Evolutionary conservation across 2,329 filamentous ascomycete genomes (phyloP).

Genomic region (Ilyonectria destructans): DNA sequence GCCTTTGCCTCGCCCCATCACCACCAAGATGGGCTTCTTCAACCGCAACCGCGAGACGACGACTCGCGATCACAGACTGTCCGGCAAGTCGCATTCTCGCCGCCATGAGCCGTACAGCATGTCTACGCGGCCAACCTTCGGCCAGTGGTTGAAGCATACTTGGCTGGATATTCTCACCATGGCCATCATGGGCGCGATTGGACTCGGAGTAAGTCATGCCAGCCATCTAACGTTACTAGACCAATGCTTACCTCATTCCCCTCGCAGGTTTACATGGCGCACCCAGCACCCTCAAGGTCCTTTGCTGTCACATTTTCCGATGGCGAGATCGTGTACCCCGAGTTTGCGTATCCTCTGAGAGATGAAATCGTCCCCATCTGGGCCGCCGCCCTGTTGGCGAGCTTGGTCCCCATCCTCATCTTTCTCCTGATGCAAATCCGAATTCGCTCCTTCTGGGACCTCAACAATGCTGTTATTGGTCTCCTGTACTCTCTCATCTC

Average conservation of each 20-base stretch:
- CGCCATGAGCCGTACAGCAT: slow-evolving; percentile 58
- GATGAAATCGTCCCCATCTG: slow-evolving; percentile 82
- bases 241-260: background rate
- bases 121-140: slow-evolving; percentile 72
- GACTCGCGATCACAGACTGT: background rate
- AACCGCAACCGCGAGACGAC: background rate
- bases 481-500: slow-evolving; percentile 80
- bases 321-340: slow-evolving; percentile 78
- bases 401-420: slow-evolving; percentile 76
- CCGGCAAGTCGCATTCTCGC: background rate
- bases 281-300: slow-evolving; percentile 78
- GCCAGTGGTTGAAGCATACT: slow-evolving; percentile 79
- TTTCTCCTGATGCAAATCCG: slow-evolving; percentile 79
- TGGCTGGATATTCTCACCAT: slow-evolving; percentile 80
- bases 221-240: background rate
- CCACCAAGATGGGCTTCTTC: slow-evolving; percentile 2
- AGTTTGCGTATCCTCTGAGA: slow-evolving; percentile 81
- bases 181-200: slow-evolving; percentile 75
- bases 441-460: slow-evolving; percentile 78
- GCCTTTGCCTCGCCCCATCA: background rate
- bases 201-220: slow-evolving; percentile 71
- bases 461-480: slow-evolving; percentile 81
- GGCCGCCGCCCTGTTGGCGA: slow-evolving; percentile 77
- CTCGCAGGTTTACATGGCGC: slow-evolving; percentile 72
- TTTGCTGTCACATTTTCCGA: slow-evolving; percentile 79